Conservation (phyloP, 2,329 filamentous ascomycete genomes). For the Colletotrichum tanaceti region DNA sequence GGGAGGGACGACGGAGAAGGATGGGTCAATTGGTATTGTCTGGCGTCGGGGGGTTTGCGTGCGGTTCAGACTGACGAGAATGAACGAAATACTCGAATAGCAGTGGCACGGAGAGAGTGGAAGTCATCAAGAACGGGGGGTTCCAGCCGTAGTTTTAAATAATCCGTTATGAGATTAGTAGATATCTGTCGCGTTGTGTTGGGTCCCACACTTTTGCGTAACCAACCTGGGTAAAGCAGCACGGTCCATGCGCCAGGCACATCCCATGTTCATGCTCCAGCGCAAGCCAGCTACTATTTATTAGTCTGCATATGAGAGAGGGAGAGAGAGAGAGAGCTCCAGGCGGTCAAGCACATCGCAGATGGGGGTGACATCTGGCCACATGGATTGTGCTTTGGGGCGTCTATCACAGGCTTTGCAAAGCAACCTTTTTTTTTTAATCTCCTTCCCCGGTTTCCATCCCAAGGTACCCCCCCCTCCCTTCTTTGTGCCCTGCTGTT, state of each 20-base stretch:
- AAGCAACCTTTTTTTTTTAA: background rate
- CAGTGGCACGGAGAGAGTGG: slow-evolving; percentile 27
- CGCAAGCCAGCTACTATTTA: background rate
- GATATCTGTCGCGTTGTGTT: slow-evolving; percentile 38
- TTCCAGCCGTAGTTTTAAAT: slow-evolving; percentile 37
- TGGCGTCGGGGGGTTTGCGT: slow-evolving; percentile 15
- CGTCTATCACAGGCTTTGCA: slow-evolving; percentile 15
- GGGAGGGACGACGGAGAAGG: background rate
- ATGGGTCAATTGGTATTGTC: slow-evolving; percentile 18
- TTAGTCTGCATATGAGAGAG: background rate
- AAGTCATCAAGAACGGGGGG: slow-evolving; percentile 27
- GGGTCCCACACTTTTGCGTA: slow-evolving; percentile 35
- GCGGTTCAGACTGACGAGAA: slow-evolving; percentile 15
- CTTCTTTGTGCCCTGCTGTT: background rate
- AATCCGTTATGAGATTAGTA: slow-evolving; percentile 38
- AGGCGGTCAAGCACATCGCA: slow-evolving; percentile 36
- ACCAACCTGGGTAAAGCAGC: slow-evolving; percentile 6
- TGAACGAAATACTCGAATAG: slow-evolving; percentile 9
- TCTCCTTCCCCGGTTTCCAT: background rate
- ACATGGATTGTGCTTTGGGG: slow-evolving; percentile 8
- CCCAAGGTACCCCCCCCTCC: background rate
- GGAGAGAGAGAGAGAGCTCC: background rate
- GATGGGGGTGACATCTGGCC: slow-evolving; percentile 27
- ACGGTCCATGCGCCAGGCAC: slow-evolving; percentile 2
- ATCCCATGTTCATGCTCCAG: background rate